Evolutionary conservation across 2,329 filamentous ascomycete species (phyloP).

Genomic region (Xylariaceae sp.): DNA sequence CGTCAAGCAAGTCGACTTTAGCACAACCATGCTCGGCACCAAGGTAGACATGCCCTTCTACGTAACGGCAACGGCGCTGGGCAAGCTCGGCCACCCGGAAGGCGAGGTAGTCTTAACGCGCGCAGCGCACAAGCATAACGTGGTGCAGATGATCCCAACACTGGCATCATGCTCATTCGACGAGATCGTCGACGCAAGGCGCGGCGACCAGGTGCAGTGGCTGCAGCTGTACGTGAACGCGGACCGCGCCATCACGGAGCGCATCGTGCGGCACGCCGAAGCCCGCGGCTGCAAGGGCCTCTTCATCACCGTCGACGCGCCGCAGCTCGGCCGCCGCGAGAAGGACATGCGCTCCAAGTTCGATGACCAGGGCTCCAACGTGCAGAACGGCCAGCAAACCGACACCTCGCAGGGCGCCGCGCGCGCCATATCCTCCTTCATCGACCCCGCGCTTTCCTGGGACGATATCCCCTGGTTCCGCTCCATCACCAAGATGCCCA

Average conservation of each 20-base stretch:
- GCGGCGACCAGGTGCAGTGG: constrained; percentile 86
- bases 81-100: constrained; percentile 89
- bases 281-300: constrained; percentile 86
- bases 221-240: constrained; percentile 97
- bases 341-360: constrained; percentile 98
- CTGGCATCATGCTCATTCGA: constrained; percentile 96
- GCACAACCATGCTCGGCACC: constrained; percentile 89
- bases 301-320: constrained; percentile 97
- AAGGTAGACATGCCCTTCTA: constrained; percentile 87
- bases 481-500: constrained; percentile 87
- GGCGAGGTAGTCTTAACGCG: constrained; percentile 89
- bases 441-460: constrained; percentile 92
- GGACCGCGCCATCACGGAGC: constrained; percentile 82
- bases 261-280: constrained; percentile 90
- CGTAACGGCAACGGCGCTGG: constrained; percentile 90
- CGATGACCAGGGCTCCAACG: constrained; percentile 73
- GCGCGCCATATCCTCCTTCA: constrained; percentile 91
- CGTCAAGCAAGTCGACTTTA: constrained; percentile 80
- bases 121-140: constrained; percentile 77
- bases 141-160: constrained; percentile 98
- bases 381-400: constrained; percentile 71
- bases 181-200: constrained; percentile 84
- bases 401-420: constrained; percentile 91
- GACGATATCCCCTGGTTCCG: constrained; percentile 92
- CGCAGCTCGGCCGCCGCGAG: constrained; percentile 88